Percentiles rank a stretch among this genome's conserved stretches.
phyloP scores from a whole-genome alignment of 2,329 filamentous ascomycete species.

The Pyrenochaeta sp. region DNA sequence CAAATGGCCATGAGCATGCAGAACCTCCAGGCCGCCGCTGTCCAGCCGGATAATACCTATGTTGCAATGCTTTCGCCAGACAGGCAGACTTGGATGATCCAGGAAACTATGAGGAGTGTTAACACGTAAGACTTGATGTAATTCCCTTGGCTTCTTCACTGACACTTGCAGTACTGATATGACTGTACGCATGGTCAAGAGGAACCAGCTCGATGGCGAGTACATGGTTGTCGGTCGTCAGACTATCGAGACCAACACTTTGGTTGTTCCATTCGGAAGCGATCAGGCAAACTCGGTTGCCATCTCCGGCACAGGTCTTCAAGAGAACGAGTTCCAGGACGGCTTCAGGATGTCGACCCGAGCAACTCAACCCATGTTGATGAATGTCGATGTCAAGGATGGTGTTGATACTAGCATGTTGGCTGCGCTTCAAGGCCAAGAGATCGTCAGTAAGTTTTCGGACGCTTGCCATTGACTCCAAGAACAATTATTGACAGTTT shows the following conservation, averaged over 20 bases:
- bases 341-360: constrained; percentile 48
- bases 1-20: constrained; percentile 43
- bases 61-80: constrained; percentile 48
- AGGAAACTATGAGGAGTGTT: constrained; percentile 46
- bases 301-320: constrained; percentile 45
- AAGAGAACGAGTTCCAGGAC: constrained; percentile 49
- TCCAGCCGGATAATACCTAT: constrained; percentile 46
- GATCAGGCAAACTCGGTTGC: constrained; percentile 34
- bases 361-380: constrained; percentile 45
- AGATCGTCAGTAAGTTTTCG: constrained; percentile 35
- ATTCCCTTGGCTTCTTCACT: not conserved
- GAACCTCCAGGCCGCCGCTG: constrained; percentile 34
- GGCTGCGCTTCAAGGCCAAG: constrained; percentile 38
- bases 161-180: constrained; percentile 37
- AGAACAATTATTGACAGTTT: not conserved
- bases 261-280: constrained; percentile 42
- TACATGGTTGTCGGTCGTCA: constrained; percentile 49
- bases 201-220: constrained; percentile 45
- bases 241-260: constrained; percentile 44
- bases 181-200: constrained; percentile 47
- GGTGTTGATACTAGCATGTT: constrained; percentile 45
- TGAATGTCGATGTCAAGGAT: constrained; percentile 47
- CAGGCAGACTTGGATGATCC: constrained; percentile 48
- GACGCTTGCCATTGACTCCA: not conserved
- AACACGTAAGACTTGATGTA: constrained; percentile 30